phyloP scores from a whole-genome alignment of 345 rosid species.

The Cardamine occulta region DNA sequence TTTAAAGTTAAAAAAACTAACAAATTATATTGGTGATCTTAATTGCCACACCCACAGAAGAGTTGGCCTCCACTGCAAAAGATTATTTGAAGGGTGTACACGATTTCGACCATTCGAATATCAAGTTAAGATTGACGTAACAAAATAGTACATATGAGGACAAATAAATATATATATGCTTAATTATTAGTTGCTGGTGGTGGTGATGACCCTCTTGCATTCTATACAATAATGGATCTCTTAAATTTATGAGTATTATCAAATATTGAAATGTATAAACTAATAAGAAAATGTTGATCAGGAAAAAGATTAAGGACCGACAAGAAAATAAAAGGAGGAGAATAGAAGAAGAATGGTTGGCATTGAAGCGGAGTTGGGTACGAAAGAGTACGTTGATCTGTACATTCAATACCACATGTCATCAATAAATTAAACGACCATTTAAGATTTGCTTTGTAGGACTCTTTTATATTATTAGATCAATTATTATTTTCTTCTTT shows the following conservation, averaged over 20 bases:
- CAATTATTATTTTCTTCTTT: conserved; percentile 8
- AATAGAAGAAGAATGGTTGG: conserved; percentile 42
- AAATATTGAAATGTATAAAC: not conserved
- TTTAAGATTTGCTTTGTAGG: conserved; percentile 20
- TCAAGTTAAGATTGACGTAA: not conserved
- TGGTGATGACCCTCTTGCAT: conserved; percentile 30
- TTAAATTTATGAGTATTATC: not conserved
- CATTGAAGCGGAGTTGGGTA: conserved; percentile 43
- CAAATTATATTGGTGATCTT: not conserved
- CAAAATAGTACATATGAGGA: conserved; percentile 6
- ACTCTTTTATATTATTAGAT: not conserved
- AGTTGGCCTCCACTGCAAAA: conserved; percentile 21
- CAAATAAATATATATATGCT: not conserved
- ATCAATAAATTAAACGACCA: conserved; percentile 4
- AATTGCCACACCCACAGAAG: not conserved
- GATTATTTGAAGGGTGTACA: not conserved
- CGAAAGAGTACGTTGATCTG: conserved; percentile 43
- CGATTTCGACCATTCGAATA: conserved; percentile 13
- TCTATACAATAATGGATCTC: conserved; percentile 26
- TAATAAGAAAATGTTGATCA: not conserved
- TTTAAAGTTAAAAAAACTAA: not conserved
- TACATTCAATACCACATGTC: conserved; percentile 38
- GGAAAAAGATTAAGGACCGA: conserved; percentile 27
- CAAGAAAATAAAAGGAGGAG: conserved; percentile 36
- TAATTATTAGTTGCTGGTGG: conserved; percentile 24